A percentile compares a stretch with the other conserved stretches of the same genome.
Evolutionary conservation across 2,329 filamentous ascomycete species (phyloP).

Genomic region (Diplodia intermedia): DNA sequence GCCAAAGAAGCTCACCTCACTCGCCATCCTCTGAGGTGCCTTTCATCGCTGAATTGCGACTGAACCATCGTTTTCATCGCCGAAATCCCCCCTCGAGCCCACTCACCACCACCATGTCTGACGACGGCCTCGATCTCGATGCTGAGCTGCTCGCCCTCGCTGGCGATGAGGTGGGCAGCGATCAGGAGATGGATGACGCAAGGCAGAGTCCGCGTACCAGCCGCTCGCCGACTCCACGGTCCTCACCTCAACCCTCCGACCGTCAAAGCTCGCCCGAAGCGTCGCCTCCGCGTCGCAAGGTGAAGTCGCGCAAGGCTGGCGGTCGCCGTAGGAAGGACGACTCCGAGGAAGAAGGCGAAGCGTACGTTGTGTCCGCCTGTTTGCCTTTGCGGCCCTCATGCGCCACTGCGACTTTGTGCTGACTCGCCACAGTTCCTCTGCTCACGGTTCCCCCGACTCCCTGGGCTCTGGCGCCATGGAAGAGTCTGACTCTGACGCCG

Average conservation of each 20-base stretch:
- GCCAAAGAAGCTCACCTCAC: constrained; percentile 1
- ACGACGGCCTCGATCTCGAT: constrained; percentile 67
- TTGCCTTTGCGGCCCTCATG: background rate
- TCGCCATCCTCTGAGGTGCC: background rate
- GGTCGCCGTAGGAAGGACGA: constrained; percentile 32
- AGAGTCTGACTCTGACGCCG: constrained; percentile 67
- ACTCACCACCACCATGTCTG: constrained; percentile 67
- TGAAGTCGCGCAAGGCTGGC: constrained; percentile 59
- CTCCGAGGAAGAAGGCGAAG: constrained; percentile 77
- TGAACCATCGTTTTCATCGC: background rate
- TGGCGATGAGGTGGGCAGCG: constrained; percentile 64
- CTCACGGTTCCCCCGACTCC: constrained; percentile 71
- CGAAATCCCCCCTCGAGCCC: background rate
- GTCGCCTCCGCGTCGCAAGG: constrained; percentile 60
- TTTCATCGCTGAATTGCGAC: constrained; percentile 18
- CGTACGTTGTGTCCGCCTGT: constrained; percentile 64
- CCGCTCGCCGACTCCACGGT: constrained; percentile 60
- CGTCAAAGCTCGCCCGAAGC: constrained; percentile 39
- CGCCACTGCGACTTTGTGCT: background rate
- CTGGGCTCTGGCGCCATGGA: constrained; percentile 87
- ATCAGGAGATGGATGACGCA: constrained; percentile 58
- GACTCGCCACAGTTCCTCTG: constrained; percentile 66
- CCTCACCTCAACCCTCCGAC: constrained; percentile 45
- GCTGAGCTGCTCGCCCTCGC: constrained; percentile 93
- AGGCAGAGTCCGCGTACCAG: constrained; percentile 60